Percentiles rank a stretch among this genome's conserved stretches.
Evolutionary conservation across 2,329 filamentous ascomycete genomes (phyloP).

Genomic region (Microdochium trichocladiopsis): DNA sequence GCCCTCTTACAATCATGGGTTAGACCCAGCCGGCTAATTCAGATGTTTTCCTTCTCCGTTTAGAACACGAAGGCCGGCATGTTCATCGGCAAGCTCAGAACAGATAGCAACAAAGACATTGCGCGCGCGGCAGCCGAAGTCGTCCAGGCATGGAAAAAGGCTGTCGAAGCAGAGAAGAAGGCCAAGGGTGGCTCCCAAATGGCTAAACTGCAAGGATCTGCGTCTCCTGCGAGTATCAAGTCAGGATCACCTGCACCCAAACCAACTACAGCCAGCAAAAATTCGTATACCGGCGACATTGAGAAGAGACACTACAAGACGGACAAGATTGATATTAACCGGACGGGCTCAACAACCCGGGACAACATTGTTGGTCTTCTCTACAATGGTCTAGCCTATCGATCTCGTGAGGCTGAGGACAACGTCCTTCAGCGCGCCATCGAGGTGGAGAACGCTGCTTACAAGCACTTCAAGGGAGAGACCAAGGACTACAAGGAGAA

Average conservation of each 20-base stretch:
- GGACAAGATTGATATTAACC: conserved; percentile 73
- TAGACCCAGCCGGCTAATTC: too few species aligned
- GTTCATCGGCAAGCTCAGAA: conserved; percentile 71
- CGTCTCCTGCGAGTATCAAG: conserved; percentile 39
- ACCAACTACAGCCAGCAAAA: conserved; percentile 40
- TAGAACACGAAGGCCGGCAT: conserved; percentile 85
- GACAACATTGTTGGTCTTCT: conserved; percentile 85
- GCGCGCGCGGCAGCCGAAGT: conserved; percentile 72
- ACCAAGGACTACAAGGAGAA: conserved; percentile 75
- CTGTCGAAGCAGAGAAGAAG: conserved; percentile 60
- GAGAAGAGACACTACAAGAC: conserved; percentile 75
- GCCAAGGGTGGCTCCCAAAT: conserved; percentile 34
- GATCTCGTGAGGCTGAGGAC: conserved; percentile 63
- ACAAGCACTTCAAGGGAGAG: conserved; percentile 61
- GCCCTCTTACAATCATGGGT: conserved; percentile 20
- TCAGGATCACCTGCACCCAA: conserved; percentile 32
- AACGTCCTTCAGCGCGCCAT: conserved; percentile 67
- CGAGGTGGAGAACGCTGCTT: conserved; percentile 78
- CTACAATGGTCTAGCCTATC: conserved; percentile 79
- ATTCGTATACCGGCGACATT: conserved; percentile 53
- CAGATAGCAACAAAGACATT: conserved; percentile 77
- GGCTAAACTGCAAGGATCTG: conserved; percentile 40
- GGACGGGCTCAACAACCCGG: conserved; percentile 66
- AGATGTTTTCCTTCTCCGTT: not conserved
- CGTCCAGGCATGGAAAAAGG: conserved; percentile 80